Evolutionary conservation across 495 filamentous ascomycete genomes (phyloP).

Genomic region (Monascus purpureus): DNA sequence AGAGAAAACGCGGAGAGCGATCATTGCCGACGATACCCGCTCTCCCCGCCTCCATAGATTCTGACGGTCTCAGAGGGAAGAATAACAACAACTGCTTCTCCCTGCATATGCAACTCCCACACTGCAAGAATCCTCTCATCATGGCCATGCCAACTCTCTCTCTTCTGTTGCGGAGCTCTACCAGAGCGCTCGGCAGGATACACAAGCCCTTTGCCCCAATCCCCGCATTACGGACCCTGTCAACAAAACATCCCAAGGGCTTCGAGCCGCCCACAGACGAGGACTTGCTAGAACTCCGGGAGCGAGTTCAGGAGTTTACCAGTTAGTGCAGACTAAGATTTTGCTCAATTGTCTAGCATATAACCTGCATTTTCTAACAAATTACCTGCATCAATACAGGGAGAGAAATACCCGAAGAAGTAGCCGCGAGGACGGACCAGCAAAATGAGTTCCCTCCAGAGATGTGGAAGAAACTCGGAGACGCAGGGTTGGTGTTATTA

Average conservation of each 20-base stretch:
- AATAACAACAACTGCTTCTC: too few species aligned
- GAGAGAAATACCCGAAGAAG: conserved; percentile 59
- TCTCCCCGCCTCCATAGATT: too few species aligned
- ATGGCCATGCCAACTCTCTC: conserved; percentile 21
- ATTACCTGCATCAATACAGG: conserved; percentile 12
- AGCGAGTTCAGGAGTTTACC: conserved; percentile 85
- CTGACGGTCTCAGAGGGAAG: too few species aligned
- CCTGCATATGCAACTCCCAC: too few species aligned
- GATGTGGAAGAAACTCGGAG: conserved; percentile 90
- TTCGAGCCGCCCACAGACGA: conserved; percentile 62
- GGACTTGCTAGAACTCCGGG: conserved; percentile 74
- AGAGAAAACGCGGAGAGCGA: too few species aligned
- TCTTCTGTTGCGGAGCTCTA: conserved; percentile 18
- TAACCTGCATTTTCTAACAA: background rate
- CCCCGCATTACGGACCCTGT: conserved; percentile 22
- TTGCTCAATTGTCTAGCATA: background rate
- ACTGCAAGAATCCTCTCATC: conserved; percentile 4
- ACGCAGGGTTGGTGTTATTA: conserved; percentile 44
- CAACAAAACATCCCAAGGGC: conserved; percentile 74
- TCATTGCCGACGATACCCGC: conserved; percentile 1
- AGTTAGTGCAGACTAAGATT: conserved; percentile 21
- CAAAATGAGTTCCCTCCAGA: conserved; percentile 76
- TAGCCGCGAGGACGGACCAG: conserved; percentile 69
- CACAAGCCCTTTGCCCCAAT: conserved; percentile 14
- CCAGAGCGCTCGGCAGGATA: conserved; percentile 10